Evolutionary conservation across 202 grass and related monocot species (phyloP).

Genomic region (Schoenoplectus triqueter): DNA sequence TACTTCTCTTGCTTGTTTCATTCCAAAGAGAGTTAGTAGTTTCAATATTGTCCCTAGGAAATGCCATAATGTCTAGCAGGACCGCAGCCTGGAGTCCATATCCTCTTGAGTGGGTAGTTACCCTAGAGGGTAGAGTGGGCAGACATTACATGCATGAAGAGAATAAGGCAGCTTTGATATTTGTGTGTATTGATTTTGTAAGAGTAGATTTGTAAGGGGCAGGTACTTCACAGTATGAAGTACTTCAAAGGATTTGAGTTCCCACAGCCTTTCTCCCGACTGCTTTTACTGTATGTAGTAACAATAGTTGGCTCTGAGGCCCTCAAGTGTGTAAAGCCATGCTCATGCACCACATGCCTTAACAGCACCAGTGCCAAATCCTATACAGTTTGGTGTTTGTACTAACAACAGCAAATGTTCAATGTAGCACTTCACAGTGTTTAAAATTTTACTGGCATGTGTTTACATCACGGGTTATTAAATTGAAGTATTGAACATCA

Average conservation of each 20-base stretch:
- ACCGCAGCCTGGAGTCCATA: too few species aligned
- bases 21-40: background rate
- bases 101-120: too few species aligned
- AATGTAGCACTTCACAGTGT: background rate
- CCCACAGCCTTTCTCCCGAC: too few species aligned
- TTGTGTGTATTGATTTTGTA: too few species aligned
- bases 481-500: too few species aligned
- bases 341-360: background rate
- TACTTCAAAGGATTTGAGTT: too few species aligned
- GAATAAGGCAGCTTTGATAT: too few species aligned
- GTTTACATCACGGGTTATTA: background rate
- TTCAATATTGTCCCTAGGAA: background rate
- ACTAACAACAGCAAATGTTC: background rate
- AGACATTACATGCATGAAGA: too few species aligned
- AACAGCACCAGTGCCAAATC: background rate
- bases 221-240: too few species aligned
- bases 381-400: background rate
- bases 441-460: background rate
- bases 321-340: background rate
- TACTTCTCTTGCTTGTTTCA: constrained; percentile 29
- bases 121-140: too few species aligned
- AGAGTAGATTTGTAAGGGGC: too few species aligned
- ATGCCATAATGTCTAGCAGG: too few species aligned
- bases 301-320: background rate
- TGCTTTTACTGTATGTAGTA: background rate